phyloP scores from a whole-genome alignment of 75 land plant species.

The Cupressus sempervirens region DNA sequence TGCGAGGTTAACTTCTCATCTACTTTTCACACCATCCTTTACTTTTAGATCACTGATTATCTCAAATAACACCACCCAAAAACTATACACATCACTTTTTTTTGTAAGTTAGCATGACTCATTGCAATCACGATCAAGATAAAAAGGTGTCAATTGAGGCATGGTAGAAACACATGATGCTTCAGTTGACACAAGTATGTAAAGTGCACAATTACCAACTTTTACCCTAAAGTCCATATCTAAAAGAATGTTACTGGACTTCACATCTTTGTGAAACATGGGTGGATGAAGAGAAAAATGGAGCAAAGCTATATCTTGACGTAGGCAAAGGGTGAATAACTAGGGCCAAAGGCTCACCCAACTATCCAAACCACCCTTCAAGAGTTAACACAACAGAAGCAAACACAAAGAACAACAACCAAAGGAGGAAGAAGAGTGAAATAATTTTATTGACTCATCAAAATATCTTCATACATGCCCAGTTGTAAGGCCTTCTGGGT shows the following conservation, averaged over 20 bases:
- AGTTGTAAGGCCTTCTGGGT: too few relatives aligned
- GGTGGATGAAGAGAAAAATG: constrained; percentile 57
- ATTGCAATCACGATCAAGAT: constrained; percentile 70
- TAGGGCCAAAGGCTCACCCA: too few relatives aligned
- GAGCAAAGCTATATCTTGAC: constrained; percentile 64
- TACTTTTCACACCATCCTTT: background rate
- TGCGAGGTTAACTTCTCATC: background rate
- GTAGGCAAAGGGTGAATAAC: too few relatives aligned
- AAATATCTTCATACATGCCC: too few relatives aligned
- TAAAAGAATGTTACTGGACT: constrained; percentile 77
- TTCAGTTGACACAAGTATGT: too few relatives aligned
- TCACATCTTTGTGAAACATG: constrained; percentile 82
- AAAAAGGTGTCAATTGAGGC: constrained; percentile 54
- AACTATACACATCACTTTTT: constrained; percentile 77
- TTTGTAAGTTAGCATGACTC: constrained; percentile 52
- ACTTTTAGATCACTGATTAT: constrained; percentile 6
- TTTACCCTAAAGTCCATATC: constrained; percentile 61
- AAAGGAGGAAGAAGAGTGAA: too few relatives aligned
- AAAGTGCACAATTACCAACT: too few relatives aligned
- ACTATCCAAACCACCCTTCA: too few relatives aligned
- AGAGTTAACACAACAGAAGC: too few relatives aligned
- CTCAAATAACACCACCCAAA: constrained; percentile 79
- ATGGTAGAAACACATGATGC: too few relatives aligned
- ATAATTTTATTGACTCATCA: too few relatives aligned
- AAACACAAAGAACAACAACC: too few relatives aligned